Conservation (phyloP, 2,329 filamentous ascomycete species). For the Diplodia sapinea region DNA sequence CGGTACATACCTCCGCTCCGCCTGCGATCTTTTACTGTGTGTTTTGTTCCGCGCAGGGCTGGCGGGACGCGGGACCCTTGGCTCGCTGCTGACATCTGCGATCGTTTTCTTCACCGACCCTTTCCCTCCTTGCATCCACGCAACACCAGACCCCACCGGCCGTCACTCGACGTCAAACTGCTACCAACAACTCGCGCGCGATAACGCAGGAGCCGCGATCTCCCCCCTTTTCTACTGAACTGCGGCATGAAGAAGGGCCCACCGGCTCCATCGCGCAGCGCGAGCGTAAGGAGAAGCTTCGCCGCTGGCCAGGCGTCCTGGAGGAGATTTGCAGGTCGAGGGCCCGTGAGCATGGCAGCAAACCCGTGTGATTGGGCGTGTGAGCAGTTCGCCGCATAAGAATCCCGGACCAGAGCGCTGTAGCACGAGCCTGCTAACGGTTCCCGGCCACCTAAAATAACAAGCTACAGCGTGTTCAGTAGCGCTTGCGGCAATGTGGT, state of each 20-base stretch:
- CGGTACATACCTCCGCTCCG: slow-evolving; percentile 24
- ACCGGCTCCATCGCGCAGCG: slow-evolving; percentile 25
- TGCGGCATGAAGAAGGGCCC: slow-evolving; percentile 23
- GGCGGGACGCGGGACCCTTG: slow-evolving; percentile 13
- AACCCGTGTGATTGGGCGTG: slow-evolving; percentile 6
- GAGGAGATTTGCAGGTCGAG: slow-evolving; percentile 25
- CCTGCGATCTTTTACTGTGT: background rate
- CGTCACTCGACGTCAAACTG: slow-evolving; percentile 22
- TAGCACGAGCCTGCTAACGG: slow-evolving; percentile 29
- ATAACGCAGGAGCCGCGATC: slow-evolving; percentile 26
- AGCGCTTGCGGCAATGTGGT: slow-evolving; percentile 29
- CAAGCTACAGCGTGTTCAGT: slow-evolving; percentile 29
- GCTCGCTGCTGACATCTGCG: slow-evolving; percentile 20
- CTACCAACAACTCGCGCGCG: slow-evolving; percentile 2
- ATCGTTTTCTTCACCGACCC: slow-evolving; percentile 23
- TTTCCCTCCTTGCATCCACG: slow-evolving; percentile 15
- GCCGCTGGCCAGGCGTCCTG: slow-evolving; percentile 19
- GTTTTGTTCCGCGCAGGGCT: background rate
- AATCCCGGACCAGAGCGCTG: slow-evolving; percentile 20
- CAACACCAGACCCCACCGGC: background rate
- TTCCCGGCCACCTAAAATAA: slow-evolving; percentile 29
- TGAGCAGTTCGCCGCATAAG: slow-evolving; percentile 19
- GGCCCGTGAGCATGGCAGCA: slow-evolving; percentile 2
- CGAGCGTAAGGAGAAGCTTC: slow-evolving; percentile 26
- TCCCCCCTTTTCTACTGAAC: slow-evolving; percentile 7